Evolutionary conservation across 1,284 basidiomycete species (phyloP).

Genomic region (Trametes pubescens): DNA sequence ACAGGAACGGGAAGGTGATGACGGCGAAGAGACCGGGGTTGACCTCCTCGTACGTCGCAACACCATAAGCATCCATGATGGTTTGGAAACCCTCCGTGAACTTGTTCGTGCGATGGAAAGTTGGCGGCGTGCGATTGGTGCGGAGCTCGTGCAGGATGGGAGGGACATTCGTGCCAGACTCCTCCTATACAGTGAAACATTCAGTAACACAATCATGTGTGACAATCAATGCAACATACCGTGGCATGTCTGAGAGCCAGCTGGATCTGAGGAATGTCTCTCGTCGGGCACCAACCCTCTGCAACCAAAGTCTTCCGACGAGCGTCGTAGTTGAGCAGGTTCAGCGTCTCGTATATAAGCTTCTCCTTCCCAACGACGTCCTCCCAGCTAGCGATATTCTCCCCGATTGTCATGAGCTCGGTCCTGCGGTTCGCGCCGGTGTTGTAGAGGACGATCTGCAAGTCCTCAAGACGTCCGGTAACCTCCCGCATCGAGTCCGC

Average conservation of each 20-base stretch:
- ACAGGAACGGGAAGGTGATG: constrained; percentile 97
- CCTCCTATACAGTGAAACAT: constrained; percentile 64
- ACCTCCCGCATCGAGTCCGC: constrained; percentile 92
- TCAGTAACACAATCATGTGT: constrained; percentile 8
- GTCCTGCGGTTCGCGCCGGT: constrained; percentile 87
- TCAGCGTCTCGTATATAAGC: constrained; percentile 93
- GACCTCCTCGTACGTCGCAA: constrained; percentile 95
- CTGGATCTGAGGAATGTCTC: constrained; percentile 91
- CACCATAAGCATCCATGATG: constrained; percentile 98
- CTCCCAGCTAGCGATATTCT: constrained; percentile 90
- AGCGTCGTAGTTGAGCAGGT: constrained; percentile 94
- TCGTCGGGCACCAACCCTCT: constrained; percentile 97
- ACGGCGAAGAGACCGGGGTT: constrained; percentile 97
- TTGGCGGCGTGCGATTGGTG: constrained; percentile 94
- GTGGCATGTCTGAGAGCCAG: constrained; percentile 92
- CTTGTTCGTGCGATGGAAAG: constrained; percentile 95
- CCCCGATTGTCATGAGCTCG: constrained; percentile 89
- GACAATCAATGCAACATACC: constrained; percentile 51
- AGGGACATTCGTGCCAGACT: constrained; percentile 91
- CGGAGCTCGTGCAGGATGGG: constrained; percentile 93
- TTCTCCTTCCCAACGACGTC: constrained; percentile 97
- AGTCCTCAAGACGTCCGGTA: constrained; percentile 89
- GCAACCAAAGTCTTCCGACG: constrained; percentile 95
- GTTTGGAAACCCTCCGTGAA: constrained; percentile 98
- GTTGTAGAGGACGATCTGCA: constrained; percentile 91